Base-by-base conservation (phyloP, 306 rosid species). In the Clitoria ternatea region DNA sequence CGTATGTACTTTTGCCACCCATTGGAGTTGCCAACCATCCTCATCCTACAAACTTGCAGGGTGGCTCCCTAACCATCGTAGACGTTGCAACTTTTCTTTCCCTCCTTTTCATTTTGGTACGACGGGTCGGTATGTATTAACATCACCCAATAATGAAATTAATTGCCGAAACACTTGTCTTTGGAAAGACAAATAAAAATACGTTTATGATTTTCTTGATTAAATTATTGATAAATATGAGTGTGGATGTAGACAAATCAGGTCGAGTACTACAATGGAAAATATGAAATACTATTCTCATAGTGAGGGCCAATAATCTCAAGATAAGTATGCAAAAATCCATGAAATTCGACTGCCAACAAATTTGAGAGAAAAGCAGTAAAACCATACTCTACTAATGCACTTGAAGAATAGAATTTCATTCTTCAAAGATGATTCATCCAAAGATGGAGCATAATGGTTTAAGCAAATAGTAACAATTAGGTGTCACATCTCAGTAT, bases 201-300 rank as follows among this genome's bases (percentile, higher is more conserved):
- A n/a, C n/a, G n/a, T n/a, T n/a, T n/a, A n/a, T n/a, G 12, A 0
- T 24, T 53, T 14, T 36, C 26, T 26, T 69, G 42, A 14, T 40
- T 2, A 4, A 68, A 39, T 1, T 59, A 45, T 10, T 18, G 13
- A n/a, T n/a, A n/a, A n/a, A n/a, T n/a, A n/a, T n/a, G n/a, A n/a
- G n/a, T n/a, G n/a, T n/a, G n/a, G n/a, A n/a, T n/a, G n/a, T n/a
- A 18, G 66, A 15, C 17, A 18, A 15, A 9, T 32, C n/a, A 35
- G 50, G 35, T 18, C 3, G 13, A 13, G 23, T 2, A 10, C 59
- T 0, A 23, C 60, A 11, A 1, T 6, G 76, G 56, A 4, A 17
- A 19, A 40, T 9, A 44, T 14, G 8, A 70, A 6, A 17, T 17
- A 54, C 61, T 32, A 19, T 55, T 92, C 86, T 86, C 52, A 53